phyloP scores from a whole-genome alignment of 2,329 filamentous ascomycete species.

The Hymenoscyphus fructigenus region DNA sequence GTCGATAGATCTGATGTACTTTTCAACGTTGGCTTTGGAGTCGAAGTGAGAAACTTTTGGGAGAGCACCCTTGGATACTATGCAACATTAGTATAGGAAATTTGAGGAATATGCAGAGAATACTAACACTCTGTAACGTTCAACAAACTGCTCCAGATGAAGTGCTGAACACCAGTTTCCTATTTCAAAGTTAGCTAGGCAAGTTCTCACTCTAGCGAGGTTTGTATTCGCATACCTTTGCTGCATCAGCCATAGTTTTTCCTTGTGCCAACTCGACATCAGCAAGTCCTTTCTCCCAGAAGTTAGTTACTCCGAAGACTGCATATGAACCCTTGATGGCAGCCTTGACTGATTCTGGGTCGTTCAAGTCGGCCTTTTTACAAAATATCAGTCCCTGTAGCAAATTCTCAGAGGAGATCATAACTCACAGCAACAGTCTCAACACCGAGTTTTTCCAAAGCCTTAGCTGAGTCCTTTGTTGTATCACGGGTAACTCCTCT shows the following conservation, averaged over 20 bases:
- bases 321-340: conserved; percentile 36
- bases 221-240: conserved; percentile 38
- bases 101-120: neutral
- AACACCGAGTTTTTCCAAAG: conserved; percentile 43
- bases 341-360: conserved; percentile 40
- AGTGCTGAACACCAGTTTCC: conserved; percentile 44
- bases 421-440: conserved; percentile 43
- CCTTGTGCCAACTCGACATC: conserved; percentile 46
- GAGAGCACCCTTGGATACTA: conserved; percentile 43
- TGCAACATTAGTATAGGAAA: conserved; percentile 22
- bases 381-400: neutral
- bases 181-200: conserved; percentile 23
- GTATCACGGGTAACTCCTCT: conserved; percentile 49
- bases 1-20: conserved; percentile 37
- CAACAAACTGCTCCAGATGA: conserved; percentile 47
- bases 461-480: conserved; percentile 41
- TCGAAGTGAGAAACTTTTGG: conserved; percentile 41
- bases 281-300: conserved; percentile 39
- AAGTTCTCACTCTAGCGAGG: neutral
- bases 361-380: conserved; percentile 43
- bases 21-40: conserved; percentile 42
- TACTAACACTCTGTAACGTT: conserved; percentile 42
- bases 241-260: conserved; percentile 48
- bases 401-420: neutral
- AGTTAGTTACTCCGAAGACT: conserved; percentile 36